These are phyloP conservation scores for Trichosanthes cucumerina DNA, from an alignment of 306 rosid genomes.

Conservation along the genomic window DNA sequence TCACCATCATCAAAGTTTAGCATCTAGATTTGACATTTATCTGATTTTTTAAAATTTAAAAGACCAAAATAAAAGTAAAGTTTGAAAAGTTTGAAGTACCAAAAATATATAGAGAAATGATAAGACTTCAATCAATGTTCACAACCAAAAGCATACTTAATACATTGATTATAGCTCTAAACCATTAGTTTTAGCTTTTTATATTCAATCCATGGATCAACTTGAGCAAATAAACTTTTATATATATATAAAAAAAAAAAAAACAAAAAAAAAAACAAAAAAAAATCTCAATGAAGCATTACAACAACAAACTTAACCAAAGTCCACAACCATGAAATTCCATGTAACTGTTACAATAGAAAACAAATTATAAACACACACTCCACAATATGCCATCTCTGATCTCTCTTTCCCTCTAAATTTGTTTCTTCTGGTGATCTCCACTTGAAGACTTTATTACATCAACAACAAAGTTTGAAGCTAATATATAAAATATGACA, in stretches of 20 bases:
- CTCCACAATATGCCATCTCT: neutral
- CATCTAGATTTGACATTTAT: no score
- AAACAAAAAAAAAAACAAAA: no score
- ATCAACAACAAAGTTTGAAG: neutral
- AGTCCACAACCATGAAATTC: neutral
- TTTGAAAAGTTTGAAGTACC: no score
- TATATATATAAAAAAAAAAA: no score
- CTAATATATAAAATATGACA: neutral
- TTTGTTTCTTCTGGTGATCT: neutral
- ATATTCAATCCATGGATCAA: neutral
- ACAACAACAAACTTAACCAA: neutral
- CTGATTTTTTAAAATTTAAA: no score
- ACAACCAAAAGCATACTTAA: no score
- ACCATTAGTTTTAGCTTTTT: neutral
- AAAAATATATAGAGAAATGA: no score
- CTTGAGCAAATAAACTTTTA: neutral
- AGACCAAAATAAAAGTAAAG: no score
- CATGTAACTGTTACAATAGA: neutral
- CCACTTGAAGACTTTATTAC: slow-evolving; percentile 8
- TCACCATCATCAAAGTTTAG: no score
- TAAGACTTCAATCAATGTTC: no score
- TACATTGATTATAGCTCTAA: neutral
- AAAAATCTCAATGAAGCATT: neutral
- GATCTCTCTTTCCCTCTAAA: neutral
- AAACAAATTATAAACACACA: neutral